Evolutionary conservation across 2,329 filamentous ascomycete genomes (phyloP).

Genomic region (Nannizziopsis arthrosporioides): DNA sequence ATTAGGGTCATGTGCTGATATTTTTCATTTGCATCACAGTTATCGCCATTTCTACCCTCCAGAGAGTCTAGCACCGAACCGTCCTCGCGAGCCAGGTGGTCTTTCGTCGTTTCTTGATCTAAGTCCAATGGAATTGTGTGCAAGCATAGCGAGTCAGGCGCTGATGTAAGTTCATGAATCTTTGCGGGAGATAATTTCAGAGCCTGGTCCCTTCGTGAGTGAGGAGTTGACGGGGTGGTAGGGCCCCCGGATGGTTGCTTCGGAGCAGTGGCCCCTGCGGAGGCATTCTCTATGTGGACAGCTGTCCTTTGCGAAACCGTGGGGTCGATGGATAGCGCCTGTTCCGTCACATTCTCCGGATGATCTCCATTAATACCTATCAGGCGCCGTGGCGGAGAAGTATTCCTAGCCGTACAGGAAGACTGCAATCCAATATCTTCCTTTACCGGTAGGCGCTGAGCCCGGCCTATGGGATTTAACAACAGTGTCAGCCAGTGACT

Average conservation of each 20-base stretch:
- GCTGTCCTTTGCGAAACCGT: conserved; percentile 11
- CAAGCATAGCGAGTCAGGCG: conserved; percentile 44
- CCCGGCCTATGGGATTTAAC: no score
- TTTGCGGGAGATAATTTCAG: conserved; percentile 45
- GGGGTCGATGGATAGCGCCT: neutral
- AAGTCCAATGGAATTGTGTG: conserved; percentile 27
- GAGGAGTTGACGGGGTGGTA: conserved; percentile 13
- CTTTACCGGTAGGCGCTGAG: no score
- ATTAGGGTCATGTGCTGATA: conserved; percentile 7
- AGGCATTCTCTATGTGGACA: conserved; percentile 11
- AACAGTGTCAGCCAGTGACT: no score
- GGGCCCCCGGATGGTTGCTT: neutral
- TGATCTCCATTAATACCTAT: neutral
- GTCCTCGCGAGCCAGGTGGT: conserved; percentile 15
- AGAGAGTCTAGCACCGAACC: neutral
- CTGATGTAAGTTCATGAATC: conserved; percentile 44
- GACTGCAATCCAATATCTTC: no score
- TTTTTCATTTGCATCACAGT: neutral
- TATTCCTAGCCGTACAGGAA: no score
- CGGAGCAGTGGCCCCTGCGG: conserved; percentile 1
- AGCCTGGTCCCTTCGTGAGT: conserved; percentile 29
- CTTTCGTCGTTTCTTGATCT: conserved; percentile 18
- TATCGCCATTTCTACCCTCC: conserved; percentile 7
- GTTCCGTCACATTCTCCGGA: neutral
- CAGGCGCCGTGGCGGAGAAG: neutral